Evolutionary conservation across 768 basidiomycete genomes (phyloP).

Genomic region (Amanita jacksonii): DNA sequence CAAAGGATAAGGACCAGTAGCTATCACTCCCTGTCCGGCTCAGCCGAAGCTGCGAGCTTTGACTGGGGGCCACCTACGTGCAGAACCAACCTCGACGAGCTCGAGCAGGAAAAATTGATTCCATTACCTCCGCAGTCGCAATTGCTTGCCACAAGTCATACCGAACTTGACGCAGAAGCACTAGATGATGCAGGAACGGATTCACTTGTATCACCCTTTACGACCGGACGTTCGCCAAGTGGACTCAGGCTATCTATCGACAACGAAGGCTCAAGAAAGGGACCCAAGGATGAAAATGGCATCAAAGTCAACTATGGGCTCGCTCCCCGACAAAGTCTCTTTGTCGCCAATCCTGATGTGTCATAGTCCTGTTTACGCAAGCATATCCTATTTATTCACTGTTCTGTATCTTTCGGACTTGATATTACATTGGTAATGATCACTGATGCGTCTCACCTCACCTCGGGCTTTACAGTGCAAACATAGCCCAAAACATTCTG

Average conservation of each 20-base stretch:
- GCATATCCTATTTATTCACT: too few relatives aligned
- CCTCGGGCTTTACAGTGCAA: too few relatives aligned
- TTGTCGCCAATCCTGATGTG: slow-evolving; percentile 76
- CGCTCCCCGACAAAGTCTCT: slow-evolving; percentile 52
- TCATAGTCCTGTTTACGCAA: too few relatives aligned
- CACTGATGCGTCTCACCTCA: too few relatives aligned
- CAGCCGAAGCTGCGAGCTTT: slow-evolving; percentile 22
- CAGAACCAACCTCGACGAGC: not conserved
- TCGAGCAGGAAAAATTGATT: not conserved
- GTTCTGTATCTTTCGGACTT: not conserved
- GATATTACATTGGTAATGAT: not conserved
- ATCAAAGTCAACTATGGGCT: slow-evolving; percentile 52
- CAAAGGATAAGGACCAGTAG: slow-evolving; percentile 35
- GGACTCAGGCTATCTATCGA: slow-evolving; percentile 39
- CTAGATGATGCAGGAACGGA: not conserved
- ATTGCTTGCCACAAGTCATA: not conserved
- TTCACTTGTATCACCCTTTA: not conserved
- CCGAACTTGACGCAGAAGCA: not conserved
- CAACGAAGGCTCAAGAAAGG: slow-evolving; percentile 22
- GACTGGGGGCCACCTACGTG: slow-evolving; percentile 14
- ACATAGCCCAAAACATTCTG: too few relatives aligned
- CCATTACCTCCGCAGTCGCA: too few relatives aligned
- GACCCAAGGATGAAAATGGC: slow-evolving; percentile 30
- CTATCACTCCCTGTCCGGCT: slow-evolving; percentile 20
- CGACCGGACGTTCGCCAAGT: slow-evolving; percentile 14